Evolutionary conservation across 2,329 filamentous ascomycete species (phyloP), one percentile per base, ranked within the genome.

Genomic region (Neofusicoccum umdonicola): DNA sequence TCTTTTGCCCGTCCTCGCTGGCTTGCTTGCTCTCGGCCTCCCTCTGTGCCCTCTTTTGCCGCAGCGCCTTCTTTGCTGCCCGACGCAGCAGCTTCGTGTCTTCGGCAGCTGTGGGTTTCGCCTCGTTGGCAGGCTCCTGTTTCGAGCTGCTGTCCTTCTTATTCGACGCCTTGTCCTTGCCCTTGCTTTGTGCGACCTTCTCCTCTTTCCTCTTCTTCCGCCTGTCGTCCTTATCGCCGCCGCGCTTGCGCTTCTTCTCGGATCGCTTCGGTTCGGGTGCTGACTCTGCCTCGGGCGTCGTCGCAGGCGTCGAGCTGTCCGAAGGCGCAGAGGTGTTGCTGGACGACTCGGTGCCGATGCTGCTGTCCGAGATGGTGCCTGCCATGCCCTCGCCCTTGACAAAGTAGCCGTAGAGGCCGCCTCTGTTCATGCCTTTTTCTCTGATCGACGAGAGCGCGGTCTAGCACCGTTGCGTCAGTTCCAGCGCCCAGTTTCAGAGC

Each of bases 391-490:
- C 90, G 8, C 95, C 95, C 68, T 86, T 87, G 27, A 98, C 92
- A 74, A 99, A 98, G 58, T 88, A 89, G 8, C 88, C 86, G 74
- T 97, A 97, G 7, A 98, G 81, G 0, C 86, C 86, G n/a, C 84
- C 82, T 19, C 75, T 73, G 63, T 78, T 77, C 64, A 71, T 80
- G 74, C 70, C 80, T 77, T 83, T 74, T 76, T 84, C 74, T 68
- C 78, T 72, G 63, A 82, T 74, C 63, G 80, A 69, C 69, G 76
- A 73, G 74, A 81, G 72, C 58, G 85, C 84, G 62, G 86, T 88
- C 77, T 88, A 87, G 69, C 84, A 35, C 31, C 15, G 22, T 34
- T 39, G 19, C 47, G 39, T 52, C 35, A 42, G 34, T 50, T 5
- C 31, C 22, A 45, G 51, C 31, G 42, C 39, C 15, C 15, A 41